Evolutionary conservation across 1,284 basidiomycete species (phyloP), one percentile per base, ranked within the genome.

Genomic region (Microbotryum lychnidis-dioicae): DNA sequence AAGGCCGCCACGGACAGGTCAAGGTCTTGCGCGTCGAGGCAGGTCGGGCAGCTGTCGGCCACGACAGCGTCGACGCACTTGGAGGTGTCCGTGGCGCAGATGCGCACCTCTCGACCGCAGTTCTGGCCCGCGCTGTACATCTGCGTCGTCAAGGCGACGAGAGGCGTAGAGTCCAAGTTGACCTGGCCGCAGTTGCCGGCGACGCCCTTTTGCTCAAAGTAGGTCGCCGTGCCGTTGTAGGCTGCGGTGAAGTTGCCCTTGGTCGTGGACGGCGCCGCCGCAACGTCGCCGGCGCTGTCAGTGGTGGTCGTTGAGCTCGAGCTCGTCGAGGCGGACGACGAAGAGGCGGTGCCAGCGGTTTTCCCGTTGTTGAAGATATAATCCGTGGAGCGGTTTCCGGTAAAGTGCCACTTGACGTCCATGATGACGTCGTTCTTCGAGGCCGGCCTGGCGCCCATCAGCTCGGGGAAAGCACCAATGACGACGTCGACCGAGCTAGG

Each of bases 1-100:
- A 94, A 96, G 44, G 88, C 86, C 58, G 72, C 83, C 23, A 74
- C 67, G n/a, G 88, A 91, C 64, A 94, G 81, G 74, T 96, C 91
- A 72, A 50, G 23, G 14, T n/a, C 50, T 18, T n/a, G 21, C 20
- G 42, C 27, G 33, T 21, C 33, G 31, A 53, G 27, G 27, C 51
- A 53, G 44, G 56, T 57, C 14, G 51, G 51, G 25, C 51, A 53
- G 33, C 27, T 29, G 31, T 53, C 51, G 31, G 25, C 31, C 10
- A 53, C 51, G 23, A 33, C 31, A 18, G 51, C 51, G 25, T 27
- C 51, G 51, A 53, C 51, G 21, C 27, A 29, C n/a, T n/a, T n/a
- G 20, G 25, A 25, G 31, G n/a, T 33, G 20, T 25, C 25, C 21
- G 33, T 33, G 23, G 25, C 27, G 31, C 27, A 29, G 51, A 53